A percentile compares a stretch with the other conserved stretches of the same genome.
phyloP scores from a whole-genome alignment of 2,329 filamentous ascomycete genomes.

The Didymella lethalis region DNA sequence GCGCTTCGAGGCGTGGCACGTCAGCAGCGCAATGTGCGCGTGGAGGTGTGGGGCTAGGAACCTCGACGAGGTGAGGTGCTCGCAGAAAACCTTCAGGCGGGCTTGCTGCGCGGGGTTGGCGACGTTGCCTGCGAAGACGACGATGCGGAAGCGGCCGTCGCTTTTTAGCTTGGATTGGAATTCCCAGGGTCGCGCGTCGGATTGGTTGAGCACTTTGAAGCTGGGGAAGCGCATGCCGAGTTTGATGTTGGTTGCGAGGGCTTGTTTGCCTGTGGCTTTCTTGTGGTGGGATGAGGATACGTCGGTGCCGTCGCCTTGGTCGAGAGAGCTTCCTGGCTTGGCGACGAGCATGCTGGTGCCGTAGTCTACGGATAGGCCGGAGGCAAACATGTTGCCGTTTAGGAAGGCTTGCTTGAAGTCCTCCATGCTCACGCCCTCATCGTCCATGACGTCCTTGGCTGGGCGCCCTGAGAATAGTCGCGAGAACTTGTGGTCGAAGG shows the following conservation, averaged over 20 bases:
- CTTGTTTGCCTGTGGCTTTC: constrained; percentile 44
- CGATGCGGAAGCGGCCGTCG: constrained; percentile 66
- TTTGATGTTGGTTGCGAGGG: constrained; percentile 56
- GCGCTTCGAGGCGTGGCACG: constrained; percentile 65
- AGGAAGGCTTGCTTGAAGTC: constrained; percentile 69
- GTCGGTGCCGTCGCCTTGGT: constrained; percentile 60
- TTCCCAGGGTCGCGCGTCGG: constrained; percentile 64
- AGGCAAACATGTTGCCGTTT: constrained; percentile 66
- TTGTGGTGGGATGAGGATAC: constrained; percentile 32
- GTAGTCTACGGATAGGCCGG: constrained; percentile 67
- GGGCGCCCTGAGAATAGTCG: constrained; percentile 58
- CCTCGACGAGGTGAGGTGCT: constrained; percentile 48
- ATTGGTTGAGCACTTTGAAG: constrained; percentile 67
- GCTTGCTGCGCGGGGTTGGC: constrained; percentile 53
- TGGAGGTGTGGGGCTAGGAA: constrained; percentile 59
- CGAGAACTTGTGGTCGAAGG: constrained; percentile 60
- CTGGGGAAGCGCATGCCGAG: constrained; percentile 67
- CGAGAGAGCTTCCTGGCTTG: constrained; percentile 56
- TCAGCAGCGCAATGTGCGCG: constrained; percentile 66
- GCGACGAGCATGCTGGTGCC: constrained; percentile 62
- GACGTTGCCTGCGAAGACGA: constrained; percentile 70
- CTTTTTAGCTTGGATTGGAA: constrained; percentile 64
- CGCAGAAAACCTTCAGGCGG: constrained; percentile 59
- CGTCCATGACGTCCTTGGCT: constrained; percentile 66
- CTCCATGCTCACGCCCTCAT: constrained; percentile 67